A percentile compares a stretch with the other conserved stretches of the same genome.
Evolutionary conservation across 2,329 filamentous ascomycete genomes (phyloP).

Genomic region (Pseudopithomyces maydicus): DNA sequence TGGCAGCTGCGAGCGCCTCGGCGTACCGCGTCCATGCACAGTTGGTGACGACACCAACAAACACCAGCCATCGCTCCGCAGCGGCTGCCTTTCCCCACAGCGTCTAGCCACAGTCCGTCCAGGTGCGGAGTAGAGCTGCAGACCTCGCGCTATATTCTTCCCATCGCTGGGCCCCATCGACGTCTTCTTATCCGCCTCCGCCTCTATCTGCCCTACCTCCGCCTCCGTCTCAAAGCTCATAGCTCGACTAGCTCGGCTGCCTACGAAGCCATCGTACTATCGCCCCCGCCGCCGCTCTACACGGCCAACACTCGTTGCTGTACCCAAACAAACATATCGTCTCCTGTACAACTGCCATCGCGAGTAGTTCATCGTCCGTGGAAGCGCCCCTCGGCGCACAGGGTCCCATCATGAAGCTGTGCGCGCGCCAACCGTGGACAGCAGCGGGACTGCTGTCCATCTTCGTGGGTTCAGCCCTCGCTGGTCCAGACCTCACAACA

Average conservation of each 20-base stretch:
- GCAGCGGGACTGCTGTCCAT: constrained; percentile 35
- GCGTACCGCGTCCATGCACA: constrained; percentile 1
- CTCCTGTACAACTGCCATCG: not conserved
- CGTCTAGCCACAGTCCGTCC: not conserved
- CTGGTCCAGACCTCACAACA: constrained; percentile 39
- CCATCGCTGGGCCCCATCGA: not conserved
- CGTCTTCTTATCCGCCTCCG: too few relatives aligned
- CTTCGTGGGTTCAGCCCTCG: constrained; percentile 33
- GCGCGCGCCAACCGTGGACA: constrained; percentile 21
- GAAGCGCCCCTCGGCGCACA: constrained; percentile 20
- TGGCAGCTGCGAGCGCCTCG: constrained; percentile 4
- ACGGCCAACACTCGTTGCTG: not conserved
- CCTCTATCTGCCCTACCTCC: not conserved
- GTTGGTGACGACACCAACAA: constrained; percentile 10
- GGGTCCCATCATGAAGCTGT: constrained; percentile 25
- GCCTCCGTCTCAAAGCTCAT: not conserved
- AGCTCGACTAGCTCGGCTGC: not conserved
- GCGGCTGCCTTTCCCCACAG: not conserved
- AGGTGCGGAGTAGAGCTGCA: not conserved
- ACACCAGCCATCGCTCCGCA: constrained; percentile 1
- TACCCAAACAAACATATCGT: not conserved
- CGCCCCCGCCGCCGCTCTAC: not conserved
- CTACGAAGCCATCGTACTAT: not conserved
- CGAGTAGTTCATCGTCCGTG: not conserved
- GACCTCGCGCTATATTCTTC: not conserved